phyloP scores from a whole-genome alignment of 2,329 filamentous ascomycete genomes.

The Xylaria arbuscula region DNA sequence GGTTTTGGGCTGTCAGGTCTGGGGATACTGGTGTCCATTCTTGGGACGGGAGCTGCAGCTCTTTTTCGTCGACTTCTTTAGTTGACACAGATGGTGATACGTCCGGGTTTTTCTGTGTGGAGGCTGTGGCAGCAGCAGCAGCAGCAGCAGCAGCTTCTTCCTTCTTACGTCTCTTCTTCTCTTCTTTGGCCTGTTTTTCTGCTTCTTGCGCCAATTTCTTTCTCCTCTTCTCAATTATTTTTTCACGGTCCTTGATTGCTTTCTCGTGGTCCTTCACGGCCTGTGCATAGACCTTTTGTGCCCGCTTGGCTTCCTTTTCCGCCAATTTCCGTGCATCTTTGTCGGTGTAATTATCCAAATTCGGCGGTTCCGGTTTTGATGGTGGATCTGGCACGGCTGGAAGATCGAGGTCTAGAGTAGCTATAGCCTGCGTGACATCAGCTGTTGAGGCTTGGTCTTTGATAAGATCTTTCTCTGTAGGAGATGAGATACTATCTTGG shows the following conservation, averaged over 20 bases:
- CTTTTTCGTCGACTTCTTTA: constrained; percentile 1
- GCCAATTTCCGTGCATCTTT: constrained; percentile 74
- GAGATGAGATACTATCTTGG: constrained; percentile 4
- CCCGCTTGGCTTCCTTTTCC: constrained; percentile 73
- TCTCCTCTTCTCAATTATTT: constrained; percentile 66
- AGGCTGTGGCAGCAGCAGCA: constrained; percentile 7
- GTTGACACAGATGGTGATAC: constrained; percentile 4
- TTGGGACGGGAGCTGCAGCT: neutral
- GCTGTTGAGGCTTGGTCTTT: constrained; percentile 26
- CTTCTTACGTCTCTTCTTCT: constrained; percentile 43
- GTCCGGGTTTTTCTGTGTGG: constrained; percentile 13
- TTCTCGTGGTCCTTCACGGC: constrained; percentile 74
- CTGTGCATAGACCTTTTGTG: constrained; percentile 72
- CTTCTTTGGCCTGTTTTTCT: constrained; percentile 56
- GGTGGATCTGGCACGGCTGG: constrained; percentile 63
- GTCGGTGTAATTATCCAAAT: constrained; percentile 69
- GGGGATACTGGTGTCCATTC: constrained; percentile 31
- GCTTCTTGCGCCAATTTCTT: constrained; percentile 58
- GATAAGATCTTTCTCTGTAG: constrained; percentile 9
- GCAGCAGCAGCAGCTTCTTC: constrained; percentile 29
- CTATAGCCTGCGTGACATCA: constrained; percentile 37
- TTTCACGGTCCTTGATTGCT: constrained; percentile 70
- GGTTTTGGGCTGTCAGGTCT: neutral
- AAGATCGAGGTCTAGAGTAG: constrained; percentile 48
- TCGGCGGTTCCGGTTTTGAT: constrained; percentile 63